Conservation (phyloP, 2,329 filamentous ascomycete species). For the Botrytis cinerea region DNA sequence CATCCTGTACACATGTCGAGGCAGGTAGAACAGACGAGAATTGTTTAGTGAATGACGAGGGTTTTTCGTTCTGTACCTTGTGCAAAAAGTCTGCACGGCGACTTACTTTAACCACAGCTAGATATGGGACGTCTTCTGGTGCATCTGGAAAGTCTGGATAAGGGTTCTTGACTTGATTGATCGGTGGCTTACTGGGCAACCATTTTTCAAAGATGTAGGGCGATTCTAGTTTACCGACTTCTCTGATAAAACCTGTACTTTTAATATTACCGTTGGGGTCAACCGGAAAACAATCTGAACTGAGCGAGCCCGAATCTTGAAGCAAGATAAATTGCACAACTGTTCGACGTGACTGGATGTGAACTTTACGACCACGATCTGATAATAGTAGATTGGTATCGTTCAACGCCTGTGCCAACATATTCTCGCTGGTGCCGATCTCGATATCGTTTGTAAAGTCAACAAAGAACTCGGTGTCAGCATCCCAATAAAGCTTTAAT, state of each 20-base stretch:
- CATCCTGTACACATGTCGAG: constrained; percentile 52
- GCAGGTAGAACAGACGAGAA: constrained; percentile 51
- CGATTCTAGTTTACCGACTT: constrained; percentile 29
- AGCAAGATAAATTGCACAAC: constrained; percentile 31
- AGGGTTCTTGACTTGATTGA: constrained; percentile 45
- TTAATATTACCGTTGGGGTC: background rate
- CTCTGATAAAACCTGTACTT: constrained; percentile 32
- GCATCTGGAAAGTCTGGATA: constrained; percentile 45
- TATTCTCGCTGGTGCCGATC: background rate
- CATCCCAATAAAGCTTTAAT: constrained; percentile 39
- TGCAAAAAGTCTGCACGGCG: constrained; percentile 63
- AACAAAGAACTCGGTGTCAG: constrained; percentile 29
- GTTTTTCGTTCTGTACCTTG: constrained; percentile 21
- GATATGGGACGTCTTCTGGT: constrained; percentile 51
- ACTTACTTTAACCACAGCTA: constrained; percentile 53
- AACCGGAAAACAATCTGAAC: background rate
- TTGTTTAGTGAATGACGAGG: constrained; percentile 35
- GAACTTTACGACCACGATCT: constrained; percentile 33
- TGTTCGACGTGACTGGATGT: constrained; percentile 28
- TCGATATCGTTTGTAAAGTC: constrained; percentile 3
- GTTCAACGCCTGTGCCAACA: constrained; percentile 15
- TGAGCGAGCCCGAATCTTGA: background rate
- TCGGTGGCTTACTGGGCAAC: constrained; percentile 49
- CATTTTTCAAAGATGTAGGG: constrained; percentile 45
- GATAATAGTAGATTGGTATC: constrained; percentile 34